These are phyloP conservation scores for Alternaria arbusti DNA, from an alignment of 2,329 filamentous ascomycete species.

Conservation along the genomic window DNA sequence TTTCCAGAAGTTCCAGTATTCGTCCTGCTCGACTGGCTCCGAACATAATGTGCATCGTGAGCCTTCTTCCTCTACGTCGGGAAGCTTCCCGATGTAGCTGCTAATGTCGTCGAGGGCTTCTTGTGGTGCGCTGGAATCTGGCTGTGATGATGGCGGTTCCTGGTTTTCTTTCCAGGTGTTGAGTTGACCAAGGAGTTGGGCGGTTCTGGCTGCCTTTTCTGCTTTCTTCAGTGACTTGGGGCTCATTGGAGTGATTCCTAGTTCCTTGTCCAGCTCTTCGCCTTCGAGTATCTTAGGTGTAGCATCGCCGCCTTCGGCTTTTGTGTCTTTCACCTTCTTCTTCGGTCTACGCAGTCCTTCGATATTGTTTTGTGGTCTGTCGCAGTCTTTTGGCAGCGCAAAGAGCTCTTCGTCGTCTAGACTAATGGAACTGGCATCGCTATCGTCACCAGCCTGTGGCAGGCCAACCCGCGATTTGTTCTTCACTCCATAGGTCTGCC, in stretches of 20 bases:
- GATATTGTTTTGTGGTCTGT: not conserved
- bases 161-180: slow-evolving; percentile 21
- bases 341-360: slow-evolving; percentile 13
- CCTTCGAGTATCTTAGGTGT: not conserved
- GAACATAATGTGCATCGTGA: slow-evolving; percentile 71
- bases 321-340: slow-evolving; percentile 3
- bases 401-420: slow-evolving; percentile 6
- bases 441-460: not conserved
- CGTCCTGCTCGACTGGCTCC: slow-evolving; percentile 60
- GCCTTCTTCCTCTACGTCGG: slow-evolving; percentile 22
- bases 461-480: not conserved
- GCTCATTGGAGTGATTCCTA: not conserved
- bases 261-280: slow-evolving; percentile 2
- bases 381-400: not conserved
- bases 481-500: not conserved
- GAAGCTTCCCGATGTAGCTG: slow-evolving; percentile 24
- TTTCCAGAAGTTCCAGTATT: slow-evolving; percentile 57
- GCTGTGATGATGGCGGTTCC: slow-evolving; percentile 20
- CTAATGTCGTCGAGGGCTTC: slow-evolving; percentile 23
- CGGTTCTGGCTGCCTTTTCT: slow-evolving; percentile 9
- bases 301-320: not conserved
- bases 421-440: slow-evolving; percentile 8
- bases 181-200: slow-evolving; percentile 22
- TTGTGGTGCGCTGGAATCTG: slow-evolving; percentile 22
- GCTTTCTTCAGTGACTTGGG: not conserved